phyloP scores from a whole-genome alignment of 331 rosid genomes.

The Malus hybrid region DNA sequence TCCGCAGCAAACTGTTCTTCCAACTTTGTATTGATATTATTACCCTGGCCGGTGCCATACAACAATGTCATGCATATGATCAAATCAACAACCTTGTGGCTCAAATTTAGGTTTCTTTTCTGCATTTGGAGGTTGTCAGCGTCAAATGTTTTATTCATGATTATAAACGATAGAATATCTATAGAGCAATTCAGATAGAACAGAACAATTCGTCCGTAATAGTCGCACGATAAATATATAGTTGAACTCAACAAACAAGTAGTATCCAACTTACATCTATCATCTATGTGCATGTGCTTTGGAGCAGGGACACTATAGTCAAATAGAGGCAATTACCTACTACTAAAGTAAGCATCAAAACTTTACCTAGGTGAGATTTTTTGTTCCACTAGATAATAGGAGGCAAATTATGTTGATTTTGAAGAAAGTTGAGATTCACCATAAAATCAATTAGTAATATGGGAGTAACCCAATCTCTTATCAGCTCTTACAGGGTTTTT shows the following conservation, averaged over 20 bases:
- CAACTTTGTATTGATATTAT: background rate
- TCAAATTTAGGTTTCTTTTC: background rate
- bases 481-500: too few species aligned
- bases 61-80: background rate
- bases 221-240: too few species aligned
- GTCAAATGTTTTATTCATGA: too few species aligned
- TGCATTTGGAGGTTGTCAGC: too few species aligned
- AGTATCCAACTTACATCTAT: background rate
- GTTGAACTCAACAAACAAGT: too few species aligned
- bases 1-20: background rate
- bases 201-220: too few species aligned
- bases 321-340: background rate
- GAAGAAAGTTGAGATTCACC: too few species aligned
- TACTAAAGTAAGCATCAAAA: background rate
- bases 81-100: background rate
- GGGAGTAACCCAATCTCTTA: too few species aligned
- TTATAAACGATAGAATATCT: too few species aligned
- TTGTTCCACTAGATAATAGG: background rate
- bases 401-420: too few species aligned
- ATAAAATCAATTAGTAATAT: too few species aligned
- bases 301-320: background rate
- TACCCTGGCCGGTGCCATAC: background rate
- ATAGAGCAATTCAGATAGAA: too few species aligned
- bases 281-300: background rate
- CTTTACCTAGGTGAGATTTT: background rate